These are phyloP conservation scores for Apiotrichum domesticum DNA, from an alignment of 1,284 basidiomycete species.

Conservation along the genomic window DNA sequence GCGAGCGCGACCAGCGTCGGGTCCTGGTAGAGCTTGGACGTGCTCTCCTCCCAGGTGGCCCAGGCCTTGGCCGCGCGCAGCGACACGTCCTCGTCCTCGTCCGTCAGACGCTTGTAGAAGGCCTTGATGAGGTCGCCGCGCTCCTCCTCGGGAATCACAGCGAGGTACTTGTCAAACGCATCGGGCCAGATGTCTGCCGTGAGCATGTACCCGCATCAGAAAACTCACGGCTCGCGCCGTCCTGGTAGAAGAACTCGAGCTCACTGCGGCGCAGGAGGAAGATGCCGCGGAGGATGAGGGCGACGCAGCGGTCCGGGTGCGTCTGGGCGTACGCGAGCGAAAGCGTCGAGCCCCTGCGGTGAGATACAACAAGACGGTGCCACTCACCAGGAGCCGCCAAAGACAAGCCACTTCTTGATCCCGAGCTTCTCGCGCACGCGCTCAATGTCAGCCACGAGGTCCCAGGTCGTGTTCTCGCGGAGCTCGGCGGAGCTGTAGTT, in stretches of 20 bases:
- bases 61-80: constrained; percentile 63
- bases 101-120: constrained; percentile 75
- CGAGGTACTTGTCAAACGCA: constrained; percentile 76
- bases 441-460: constrained; percentile 86
- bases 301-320: constrained; percentile 73
- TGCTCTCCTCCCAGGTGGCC: constrained; percentile 84
- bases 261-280: constrained; percentile 81
- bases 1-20: constrained; percentile 64
- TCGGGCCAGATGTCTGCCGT: constrained; percentile 64
- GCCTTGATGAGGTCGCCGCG: constrained; percentile 65
- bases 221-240: constrained; percentile 32
- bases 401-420: constrained; percentile 84
- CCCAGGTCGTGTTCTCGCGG: constrained; percentile 90
- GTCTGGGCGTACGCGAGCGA: constrained; percentile 79
- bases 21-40: constrained; percentile 66
- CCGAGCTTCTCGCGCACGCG: constrained; percentile 64
- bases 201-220: neutral
- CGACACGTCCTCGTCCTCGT: constrained; percentile 59
- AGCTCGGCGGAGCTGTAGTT: constrained; percentile 59
- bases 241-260: constrained; percentile 87
- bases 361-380: neutral
- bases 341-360: constrained; percentile 77
- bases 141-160: constrained; percentile 72
- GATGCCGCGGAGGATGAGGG: constrained; percentile 80
- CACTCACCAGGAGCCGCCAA: constrained; percentile 80